Evolutionary conservation across 257 asterid genomes (phyloP).

Genomic region (Rauvolfia tetraphylla): DNA sequence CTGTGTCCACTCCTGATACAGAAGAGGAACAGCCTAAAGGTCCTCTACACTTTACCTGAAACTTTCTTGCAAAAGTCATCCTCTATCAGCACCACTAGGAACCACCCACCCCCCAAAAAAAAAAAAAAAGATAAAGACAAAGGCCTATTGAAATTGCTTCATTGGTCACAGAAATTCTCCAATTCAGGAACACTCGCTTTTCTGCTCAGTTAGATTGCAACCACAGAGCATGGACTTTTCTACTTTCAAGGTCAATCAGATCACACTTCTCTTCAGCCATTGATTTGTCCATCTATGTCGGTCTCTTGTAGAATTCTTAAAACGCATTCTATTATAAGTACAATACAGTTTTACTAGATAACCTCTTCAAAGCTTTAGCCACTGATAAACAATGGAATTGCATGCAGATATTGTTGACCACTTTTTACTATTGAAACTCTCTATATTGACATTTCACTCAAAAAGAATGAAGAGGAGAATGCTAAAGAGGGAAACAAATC

Average conservation of each 20-base stretch:
- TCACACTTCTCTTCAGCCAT: not conserved
- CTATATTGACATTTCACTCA: not conserved
- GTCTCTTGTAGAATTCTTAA: not conserved
- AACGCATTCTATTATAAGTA: not conserved
- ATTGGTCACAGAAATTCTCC: not conserved
- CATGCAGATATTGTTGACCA: not conserved
- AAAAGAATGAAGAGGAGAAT: not conserved
- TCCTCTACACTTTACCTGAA: not conserved
- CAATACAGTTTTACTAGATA: not conserved
- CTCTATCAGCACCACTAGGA: not conserved
- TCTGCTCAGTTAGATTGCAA: not conserved
- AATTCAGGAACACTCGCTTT: too few relatives aligned
- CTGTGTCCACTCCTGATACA: not conserved
- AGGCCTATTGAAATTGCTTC: not conserved
- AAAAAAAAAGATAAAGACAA: not conserved
- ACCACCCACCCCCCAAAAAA: not conserved
- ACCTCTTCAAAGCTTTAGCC: not conserved
- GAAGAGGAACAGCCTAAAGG: not conserved
- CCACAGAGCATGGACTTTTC: not conserved
- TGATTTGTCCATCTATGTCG: not conserved
- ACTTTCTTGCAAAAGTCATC: not conserved
- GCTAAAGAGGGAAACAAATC: not conserved
- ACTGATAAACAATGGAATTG: not conserved
- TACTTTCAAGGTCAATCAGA: not conserved
- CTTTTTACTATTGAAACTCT: not conserved